These are phyloP conservation scores for Ammopiptanthus mongolicus DNA, from an alignment of 306 rosid species.

Conservation along the genomic window DNA sequence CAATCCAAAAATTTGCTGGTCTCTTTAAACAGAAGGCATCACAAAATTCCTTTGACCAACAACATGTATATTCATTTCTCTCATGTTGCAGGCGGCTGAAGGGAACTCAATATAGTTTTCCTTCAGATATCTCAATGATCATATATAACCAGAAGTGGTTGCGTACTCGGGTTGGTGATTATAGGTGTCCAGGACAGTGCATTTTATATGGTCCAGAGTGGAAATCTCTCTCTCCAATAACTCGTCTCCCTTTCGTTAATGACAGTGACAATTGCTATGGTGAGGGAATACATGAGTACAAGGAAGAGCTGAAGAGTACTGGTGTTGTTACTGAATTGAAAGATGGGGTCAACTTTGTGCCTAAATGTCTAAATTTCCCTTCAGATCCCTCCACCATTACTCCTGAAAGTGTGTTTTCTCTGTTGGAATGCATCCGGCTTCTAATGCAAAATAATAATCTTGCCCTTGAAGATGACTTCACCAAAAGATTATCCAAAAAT, in stretches of 20 bases:
- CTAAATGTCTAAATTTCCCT: slow-evolving; percentile 36
- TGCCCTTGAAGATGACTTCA: slow-evolving; percentile 26
- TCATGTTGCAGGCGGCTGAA: slow-evolving; percentile 36
- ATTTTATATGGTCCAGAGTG: slow-evolving; percentile 59
- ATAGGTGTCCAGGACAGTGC: slow-evolving; percentile 46
- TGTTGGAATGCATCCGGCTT: slow-evolving; percentile 46
- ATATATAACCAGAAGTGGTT: slow-evolving; percentile 43
- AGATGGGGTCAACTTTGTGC: slow-evolving; percentile 47
- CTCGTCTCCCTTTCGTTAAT: slow-evolving; percentile 67
- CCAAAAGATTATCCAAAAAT: slow-evolving; percentile 27
- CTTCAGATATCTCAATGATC: slow-evolving; percentile 18
- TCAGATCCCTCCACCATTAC: slow-evolving; percentile 30
- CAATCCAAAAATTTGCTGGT: slow-evolving; percentile 28
- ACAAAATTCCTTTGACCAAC: slow-evolving; percentile 22
- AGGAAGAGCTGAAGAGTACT: slow-evolving; percentile 48
- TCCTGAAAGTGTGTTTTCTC: slow-evolving; percentile 36
- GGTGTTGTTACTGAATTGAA: slow-evolving; percentile 49
- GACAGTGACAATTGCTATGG: slow-evolving; percentile 46
- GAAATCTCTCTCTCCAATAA: slow-evolving; percentile 50
- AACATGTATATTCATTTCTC: slow-evolving; percentile 45
- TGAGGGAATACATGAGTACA: slow-evolving; percentile 34
- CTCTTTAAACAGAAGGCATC: slow-evolving; percentile 38
- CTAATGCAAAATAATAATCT: background rate
- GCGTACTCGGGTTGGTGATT: slow-evolving; percentile 42
- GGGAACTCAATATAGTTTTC: slow-evolving; percentile 18